Percentiles rank a stretch among this genome's conserved stretches.
Conservation (phyloP, 768 basidiomycete species). For the Mycena capillaripes region DNA sequence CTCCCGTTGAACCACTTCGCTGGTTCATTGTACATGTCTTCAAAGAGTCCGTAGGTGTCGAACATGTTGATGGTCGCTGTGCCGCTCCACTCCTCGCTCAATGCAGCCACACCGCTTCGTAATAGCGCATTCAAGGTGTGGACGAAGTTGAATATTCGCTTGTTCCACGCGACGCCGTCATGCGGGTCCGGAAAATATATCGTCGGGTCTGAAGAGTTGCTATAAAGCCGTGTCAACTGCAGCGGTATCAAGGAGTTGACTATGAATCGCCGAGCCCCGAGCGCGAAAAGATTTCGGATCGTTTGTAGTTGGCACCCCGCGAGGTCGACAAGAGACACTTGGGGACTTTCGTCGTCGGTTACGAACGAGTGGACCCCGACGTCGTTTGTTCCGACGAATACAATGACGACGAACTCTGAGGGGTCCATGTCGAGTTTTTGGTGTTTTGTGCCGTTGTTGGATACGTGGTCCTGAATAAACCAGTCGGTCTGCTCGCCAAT, state of each 20-base stretch:
- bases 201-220: slow-evolving; percentile 34
- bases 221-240: slow-evolving; percentile 36
- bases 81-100: slow-evolving; percentile 35
- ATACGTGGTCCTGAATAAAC: slow-evolving; percentile 43
- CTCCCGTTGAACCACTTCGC: slow-evolving; percentile 40
- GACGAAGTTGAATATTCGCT: slow-evolving; percentile 40
- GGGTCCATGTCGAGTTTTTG: slow-evolving; percentile 42
- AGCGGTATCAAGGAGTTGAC: slow-evolving; percentile 41
- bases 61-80: slow-evolving; percentile 34
- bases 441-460: slow-evolving; percentile 28
- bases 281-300: slow-evolving; percentile 33
- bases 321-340: slow-evolving; percentile 35
- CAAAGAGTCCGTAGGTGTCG: slow-evolving; percentile 40
- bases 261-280: slow-evolving; percentile 43
- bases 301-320: slow-evolving; percentile 38
- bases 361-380: slow-evolving; percentile 37
- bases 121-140: slow-evolving; percentile 38
- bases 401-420: slow-evolving; percentile 36
- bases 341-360: slow-evolving; percentile 30
- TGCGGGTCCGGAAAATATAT: slow-evolving; percentile 39
- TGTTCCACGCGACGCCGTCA: slow-evolving; percentile 40
- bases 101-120: slow-evolving; percentile 29
- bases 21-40: slow-evolving; percentile 40
- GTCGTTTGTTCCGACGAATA: slow-evolving; percentile 42
- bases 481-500: slow-evolving; percentile 38